A percentile compares a stretch with the other conserved stretches of the same genome.
These are phyloP conservation scores for Pseudovirgaria hyperparasitica DNA, from an alignment of 2,329 filamentous ascomycete genomes.

Conservation along the genomic window DNA sequence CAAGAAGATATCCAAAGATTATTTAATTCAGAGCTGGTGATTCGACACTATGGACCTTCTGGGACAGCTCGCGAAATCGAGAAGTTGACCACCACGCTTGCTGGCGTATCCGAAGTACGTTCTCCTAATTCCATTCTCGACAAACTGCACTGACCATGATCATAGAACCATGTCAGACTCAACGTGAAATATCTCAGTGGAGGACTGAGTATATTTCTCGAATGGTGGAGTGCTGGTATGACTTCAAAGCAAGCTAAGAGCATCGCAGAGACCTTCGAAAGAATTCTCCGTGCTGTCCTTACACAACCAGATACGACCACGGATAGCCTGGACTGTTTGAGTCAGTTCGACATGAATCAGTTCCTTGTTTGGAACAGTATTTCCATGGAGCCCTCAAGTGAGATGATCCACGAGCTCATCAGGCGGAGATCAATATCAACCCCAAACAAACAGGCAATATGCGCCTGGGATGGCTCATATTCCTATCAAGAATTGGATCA, in stretches of 20 bases:
- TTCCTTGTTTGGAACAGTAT: conserved; percentile 12
- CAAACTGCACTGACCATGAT: conserved; percentile 1
- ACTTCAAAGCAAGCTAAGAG: conserved; percentile 14
- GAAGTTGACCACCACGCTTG: too few relatives aligned
- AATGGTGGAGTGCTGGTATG: conserved; percentile 12
- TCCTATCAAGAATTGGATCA: conserved; percentile 23
- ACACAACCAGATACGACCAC: conserved; percentile 5
- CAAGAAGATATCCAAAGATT: too few relatives aligned
- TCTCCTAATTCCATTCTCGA: conserved; percentile 1
- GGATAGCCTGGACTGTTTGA: conserved; percentile 7
- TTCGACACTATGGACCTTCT: too few relatives aligned
- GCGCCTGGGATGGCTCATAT: conserved; percentile 22
- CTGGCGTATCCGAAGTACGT: too few relatives aligned
- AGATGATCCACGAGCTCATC: conserved; percentile 11
- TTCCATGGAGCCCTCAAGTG: conserved; percentile 7
- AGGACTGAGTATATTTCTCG: conserved; percentile 11
- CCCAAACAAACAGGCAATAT: conserved; percentile 11
- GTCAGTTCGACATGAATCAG: conserved; percentile 10
- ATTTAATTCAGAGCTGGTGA: too few relatives aligned
- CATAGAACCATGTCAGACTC: conserved; percentile 11
- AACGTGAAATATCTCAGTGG: conserved; percentile 12
- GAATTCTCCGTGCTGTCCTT: conserved; percentile 7
- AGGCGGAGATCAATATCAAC: conserved; percentile 3
- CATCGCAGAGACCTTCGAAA: conserved; percentile 12
- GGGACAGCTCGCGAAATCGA: too few relatives aligned